These are phyloP conservation scores for Talaromyces liani DNA, from an alignment of 495 filamentous ascomycete species.

Conservation along the genomic window DNA sequence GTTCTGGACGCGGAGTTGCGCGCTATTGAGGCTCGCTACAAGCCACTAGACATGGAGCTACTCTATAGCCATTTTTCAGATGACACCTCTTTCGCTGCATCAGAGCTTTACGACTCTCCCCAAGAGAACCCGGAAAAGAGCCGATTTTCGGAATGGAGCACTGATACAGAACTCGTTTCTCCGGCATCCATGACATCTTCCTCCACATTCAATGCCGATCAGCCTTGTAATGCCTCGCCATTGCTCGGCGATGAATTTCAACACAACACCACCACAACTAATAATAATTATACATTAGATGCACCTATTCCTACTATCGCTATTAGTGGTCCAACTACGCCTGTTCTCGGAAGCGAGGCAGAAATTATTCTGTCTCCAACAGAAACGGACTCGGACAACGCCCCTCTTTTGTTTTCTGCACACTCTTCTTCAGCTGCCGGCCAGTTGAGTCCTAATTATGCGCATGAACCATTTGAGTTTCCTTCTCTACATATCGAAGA, in stretches of 20 bases:
- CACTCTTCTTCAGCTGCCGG: constrained; percentile 25
- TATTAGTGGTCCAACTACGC: constrained; percentile 31
- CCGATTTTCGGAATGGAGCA: constrained; percentile 43
- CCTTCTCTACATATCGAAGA: constrained; percentile 32
- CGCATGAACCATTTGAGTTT: constrained; percentile 14
- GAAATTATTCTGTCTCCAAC: constrained; percentile 27
- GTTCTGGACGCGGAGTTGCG: constrained; percentile 42
- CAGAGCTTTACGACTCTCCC: constrained; percentile 12
- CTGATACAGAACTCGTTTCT: constrained; percentile 30
- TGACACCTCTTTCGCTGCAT: constrained; percentile 32
- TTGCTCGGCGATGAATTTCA: constrained; percentile 19
- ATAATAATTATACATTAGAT: constrained; percentile 1
- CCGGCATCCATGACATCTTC: constrained; percentile 34
- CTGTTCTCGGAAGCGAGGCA: constrained; percentile 29
- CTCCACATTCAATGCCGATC: constrained; percentile 23
- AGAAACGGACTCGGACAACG: constrained; percentile 21
- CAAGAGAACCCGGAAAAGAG: constrained; percentile 25
- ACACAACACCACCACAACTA: neutral
- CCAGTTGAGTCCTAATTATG: constrained; percentile 12
- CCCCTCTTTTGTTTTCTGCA: constrained; percentile 21
- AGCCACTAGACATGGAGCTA: constrained; percentile 25
- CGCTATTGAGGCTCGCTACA: constrained; percentile 31
- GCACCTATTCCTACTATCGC: constrained; percentile 17
- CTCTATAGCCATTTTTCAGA: constrained; percentile 37
- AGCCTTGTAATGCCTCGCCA: constrained; percentile 14